Conservation (phyloP, 2,329 filamentous ascomycete species). For the Sarocladium strictum region DNA sequence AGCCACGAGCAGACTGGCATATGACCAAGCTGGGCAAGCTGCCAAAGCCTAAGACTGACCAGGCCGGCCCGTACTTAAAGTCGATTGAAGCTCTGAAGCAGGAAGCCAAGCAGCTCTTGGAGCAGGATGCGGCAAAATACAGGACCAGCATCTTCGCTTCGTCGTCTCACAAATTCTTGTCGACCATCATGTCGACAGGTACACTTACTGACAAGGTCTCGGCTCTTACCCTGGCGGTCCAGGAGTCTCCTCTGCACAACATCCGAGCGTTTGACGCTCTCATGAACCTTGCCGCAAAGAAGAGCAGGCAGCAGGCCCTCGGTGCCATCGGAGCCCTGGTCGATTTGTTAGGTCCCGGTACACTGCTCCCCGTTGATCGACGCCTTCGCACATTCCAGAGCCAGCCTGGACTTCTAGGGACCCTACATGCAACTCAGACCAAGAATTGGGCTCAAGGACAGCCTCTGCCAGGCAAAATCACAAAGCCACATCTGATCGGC, state of each 20-base stretch:
- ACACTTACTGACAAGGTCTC: slow-evolving; percentile 97
- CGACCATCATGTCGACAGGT: slow-evolving; percentile 93
- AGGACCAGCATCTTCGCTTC: slow-evolving; percentile 67
- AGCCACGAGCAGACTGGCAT: slow-evolving; percentile 55
- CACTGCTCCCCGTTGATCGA: slow-evolving; percentile 74
- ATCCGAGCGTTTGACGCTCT: slow-evolving; percentile 83
- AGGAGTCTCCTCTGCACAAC: slow-evolving; percentile 94
- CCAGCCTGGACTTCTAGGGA: slow-evolving; percentile 70
- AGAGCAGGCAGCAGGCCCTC: slow-evolving; percentile 86
- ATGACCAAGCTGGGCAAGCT: slow-evolving; percentile 36
- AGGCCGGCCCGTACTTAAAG: slow-evolving; percentile 34
- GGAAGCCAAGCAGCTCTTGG: slow-evolving; percentile 68
- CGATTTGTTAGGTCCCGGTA: slow-evolving; percentile 86
- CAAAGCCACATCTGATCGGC: slow-evolving; percentile 70
- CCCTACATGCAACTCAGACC: slow-evolving; percentile 56
- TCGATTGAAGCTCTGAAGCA: slow-evolving; percentile 51
- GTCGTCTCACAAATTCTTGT: slow-evolving; percentile 91
- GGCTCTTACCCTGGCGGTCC: slow-evolving; percentile 85
- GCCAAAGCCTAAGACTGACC: slow-evolving; percentile 37
- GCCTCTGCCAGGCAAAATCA: slow-evolving; percentile 65
- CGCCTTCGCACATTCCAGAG: slow-evolving; percentile 73
- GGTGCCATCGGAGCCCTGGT: slow-evolving; percentile 90
- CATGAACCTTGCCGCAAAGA: slow-evolving; percentile 79
- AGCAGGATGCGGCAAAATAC: slow-evolving; percentile 73
- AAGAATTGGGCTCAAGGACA: slow-evolving; percentile 63